Evolutionary conservation across 345 rosid genomes (phyloP).

Genomic region (Eucalyptus polyanthemos): DNA sequence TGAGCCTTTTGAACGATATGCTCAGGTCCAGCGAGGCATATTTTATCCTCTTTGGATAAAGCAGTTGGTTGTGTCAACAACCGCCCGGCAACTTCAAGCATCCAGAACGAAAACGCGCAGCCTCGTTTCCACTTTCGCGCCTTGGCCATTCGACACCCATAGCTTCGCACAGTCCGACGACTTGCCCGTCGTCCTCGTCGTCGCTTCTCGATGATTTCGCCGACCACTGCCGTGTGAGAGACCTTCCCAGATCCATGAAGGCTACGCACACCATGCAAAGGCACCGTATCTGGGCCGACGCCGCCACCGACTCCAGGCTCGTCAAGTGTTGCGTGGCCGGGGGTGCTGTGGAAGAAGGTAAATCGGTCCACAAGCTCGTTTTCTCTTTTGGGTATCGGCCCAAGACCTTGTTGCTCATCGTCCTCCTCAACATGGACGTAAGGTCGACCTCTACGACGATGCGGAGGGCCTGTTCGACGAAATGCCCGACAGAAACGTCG

Average conservation of each 20-base stretch:
- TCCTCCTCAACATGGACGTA: constrained; percentile 31
- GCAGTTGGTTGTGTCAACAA: too few species aligned
- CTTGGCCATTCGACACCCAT: not conserved
- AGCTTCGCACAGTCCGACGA: not conserved
- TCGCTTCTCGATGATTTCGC: constrained; percentile 35
- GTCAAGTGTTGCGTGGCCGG: constrained; percentile 41
- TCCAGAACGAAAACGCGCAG: not conserved
- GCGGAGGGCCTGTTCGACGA: constrained; percentile 22
- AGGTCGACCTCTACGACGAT: constrained; percentile 19
- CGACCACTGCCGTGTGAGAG: constrained; percentile 27
- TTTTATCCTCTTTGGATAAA: not conserved
- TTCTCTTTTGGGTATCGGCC: constrained; percentile 29
- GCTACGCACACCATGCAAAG: constrained; percentile 34
- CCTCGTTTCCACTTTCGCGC: not conserved
- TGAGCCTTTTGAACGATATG: too few species aligned
- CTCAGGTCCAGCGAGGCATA: not conserved
- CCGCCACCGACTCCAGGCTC: constrained; percentile 31
- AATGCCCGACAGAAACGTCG: constrained; percentile 14
- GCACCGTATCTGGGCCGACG: constrained; percentile 28
- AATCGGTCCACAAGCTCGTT: constrained; percentile 33
- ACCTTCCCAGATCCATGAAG: constrained; percentile 44
- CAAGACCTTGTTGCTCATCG: constrained; percentile 25
- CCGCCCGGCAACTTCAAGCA: not conserved
- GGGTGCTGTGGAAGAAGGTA: constrained; percentile 30
- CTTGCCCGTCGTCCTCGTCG: not conserved